Evolutionary conservation across 73 alveolate species (phyloP).

Genomic region (Tetrahymena elliotti): DNA sequence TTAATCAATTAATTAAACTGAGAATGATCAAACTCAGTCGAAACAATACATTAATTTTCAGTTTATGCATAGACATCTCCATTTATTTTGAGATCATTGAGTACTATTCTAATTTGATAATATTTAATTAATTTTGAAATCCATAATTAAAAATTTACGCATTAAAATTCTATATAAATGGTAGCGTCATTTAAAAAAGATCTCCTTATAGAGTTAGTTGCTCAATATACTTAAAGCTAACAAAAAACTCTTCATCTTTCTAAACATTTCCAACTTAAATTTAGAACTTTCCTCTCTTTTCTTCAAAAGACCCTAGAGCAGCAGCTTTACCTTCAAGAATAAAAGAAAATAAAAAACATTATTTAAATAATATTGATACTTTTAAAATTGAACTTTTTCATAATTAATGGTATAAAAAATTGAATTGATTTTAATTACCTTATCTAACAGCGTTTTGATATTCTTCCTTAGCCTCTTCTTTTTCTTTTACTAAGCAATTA

Average conservation of each 20-base stretch:
- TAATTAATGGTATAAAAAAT: no score
- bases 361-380: no score
- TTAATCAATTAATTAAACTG: not conserved
- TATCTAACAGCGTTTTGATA: not conserved
- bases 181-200: slow-evolving; percentile 34
- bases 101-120: not conserved
- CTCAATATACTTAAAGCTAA: slow-evolving; percentile 6
- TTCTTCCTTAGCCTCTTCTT: slow-evolving; percentile 4
- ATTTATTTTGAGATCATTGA: not conserved
- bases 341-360: not conserved
- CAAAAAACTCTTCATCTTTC: slow-evolving; percentile 8
- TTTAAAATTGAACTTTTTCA: no score
- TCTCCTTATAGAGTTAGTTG: slow-evolving; percentile 32
- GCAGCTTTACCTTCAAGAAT: slow-evolving; percentile 13
- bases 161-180: not conserved
- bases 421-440: not conserved
- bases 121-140: not conserved
- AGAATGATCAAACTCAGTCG: not conserved
- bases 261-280: slow-evolving; percentile 49
- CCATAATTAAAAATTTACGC: not conserved
- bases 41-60: not conserved
- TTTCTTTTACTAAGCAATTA: slow-evolving; percentile 4
- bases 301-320: slow-evolving; percentile 22
- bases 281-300: slow-evolving; percentile 24
- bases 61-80: not conserved